These are phyloP conservation scores for Suillus variegatus DNA, from an alignment of 768 basidiomycete genomes.

Conservation along the genomic window DNA sequence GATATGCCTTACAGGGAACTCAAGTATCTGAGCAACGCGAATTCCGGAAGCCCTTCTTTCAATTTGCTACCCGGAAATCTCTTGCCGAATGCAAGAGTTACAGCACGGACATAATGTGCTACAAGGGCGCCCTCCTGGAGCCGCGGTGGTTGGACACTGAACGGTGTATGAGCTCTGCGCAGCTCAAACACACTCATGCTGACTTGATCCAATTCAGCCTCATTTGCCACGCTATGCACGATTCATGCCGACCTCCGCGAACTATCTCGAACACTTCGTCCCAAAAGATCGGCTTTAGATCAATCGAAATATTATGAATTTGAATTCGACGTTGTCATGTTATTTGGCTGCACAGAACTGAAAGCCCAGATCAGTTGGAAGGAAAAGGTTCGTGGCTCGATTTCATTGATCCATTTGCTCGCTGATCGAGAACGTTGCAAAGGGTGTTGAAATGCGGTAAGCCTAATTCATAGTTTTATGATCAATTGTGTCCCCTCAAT, in stretches of 20 bases:
- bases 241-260: conserved; percentile 11
- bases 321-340: conserved; percentile 33
- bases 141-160: conserved; percentile 12
- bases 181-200: background rate
- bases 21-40: conserved; percentile 13
- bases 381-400: conserved; percentile 29
- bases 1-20: conserved; percentile 24
- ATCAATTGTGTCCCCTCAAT: background rate
- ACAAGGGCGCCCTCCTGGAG: conserved; percentile 9
- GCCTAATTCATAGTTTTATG: background rate
- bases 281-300: background rate
- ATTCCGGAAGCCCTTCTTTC: conserved; percentile 3
- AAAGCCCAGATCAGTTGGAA: conserved; percentile 42
- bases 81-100: background rate
- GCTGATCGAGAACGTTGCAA: background rate
- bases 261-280: conserved; percentile 1
- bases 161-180: background rate
- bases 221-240: conserved; percentile 7
- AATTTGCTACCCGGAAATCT: background rate
- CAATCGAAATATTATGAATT: conserved; percentile 22
- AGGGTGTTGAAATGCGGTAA: conserved; percentile 37
- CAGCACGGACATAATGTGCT: background rate
- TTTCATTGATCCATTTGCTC: background rate
- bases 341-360: conserved; percentile 40
- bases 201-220: conserved; percentile 8